Evolutionary conservation across 2,329 filamentous ascomycete species (phyloP), one percentile per base, ranked within the genome.

Genomic region (Rhexocercosporidium sp.): DNA sequence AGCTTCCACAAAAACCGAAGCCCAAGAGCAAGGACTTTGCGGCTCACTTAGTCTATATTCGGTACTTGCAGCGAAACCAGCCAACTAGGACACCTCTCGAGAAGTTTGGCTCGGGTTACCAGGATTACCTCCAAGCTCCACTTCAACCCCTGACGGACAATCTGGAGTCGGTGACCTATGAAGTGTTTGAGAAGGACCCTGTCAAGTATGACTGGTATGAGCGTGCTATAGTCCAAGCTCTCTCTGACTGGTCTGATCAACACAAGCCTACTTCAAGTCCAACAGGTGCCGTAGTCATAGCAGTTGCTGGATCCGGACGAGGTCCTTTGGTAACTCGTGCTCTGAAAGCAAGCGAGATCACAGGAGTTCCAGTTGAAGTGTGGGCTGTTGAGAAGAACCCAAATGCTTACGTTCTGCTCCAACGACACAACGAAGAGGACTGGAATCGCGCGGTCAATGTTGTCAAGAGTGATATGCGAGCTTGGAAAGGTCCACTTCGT

Each of bases 151-250:
- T 99, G 16, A 95, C 95, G 0, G 96, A 99, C 79, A 99, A 99
- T 74, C 85, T 99, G 16, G 96, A 99, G 78, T 97, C 94, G 56
- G 92, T 97, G 49, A 99, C 96, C 0, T 99, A 99, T 78, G 96
- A 99, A 77, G 95, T 98, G 1, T 99, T 99, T 75, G 96, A 99
- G 78, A 96, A 96, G 73, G 96, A 99, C 71, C 96, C 96, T 0
- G 92, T 99, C 80, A 99, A 99, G 80, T 99, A 99, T 78, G 90
- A 94, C 71, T 96, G 95, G 85, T 99, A 99, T 77, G 94, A 98
- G 78, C 84, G 86, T 54, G 96, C 96, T 16, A 91, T 96, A 65
- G 87, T 88, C 3, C 88, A 92, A 71, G 95, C 96, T 0, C 83
- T 99, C 69, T 84, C 82, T 14, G 94, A 98, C 75, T 96, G 96